Base-by-base conservation (phyloP, 768 basidiomycete species). In the Suillus tomentosus region DNA sequence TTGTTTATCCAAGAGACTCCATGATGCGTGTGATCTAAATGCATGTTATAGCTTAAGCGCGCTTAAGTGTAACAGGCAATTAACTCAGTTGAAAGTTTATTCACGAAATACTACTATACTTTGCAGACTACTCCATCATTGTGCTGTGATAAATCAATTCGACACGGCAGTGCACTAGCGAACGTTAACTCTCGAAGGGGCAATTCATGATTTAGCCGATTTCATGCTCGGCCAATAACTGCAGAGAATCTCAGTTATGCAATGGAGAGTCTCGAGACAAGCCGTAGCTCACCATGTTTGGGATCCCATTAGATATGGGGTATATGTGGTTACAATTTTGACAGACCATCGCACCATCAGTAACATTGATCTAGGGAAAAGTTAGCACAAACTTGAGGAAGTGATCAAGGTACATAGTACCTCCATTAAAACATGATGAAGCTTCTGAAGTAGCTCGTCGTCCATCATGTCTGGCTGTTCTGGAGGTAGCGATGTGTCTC, bases 371-470 rank as follows among this genome's bases (percentile, higher is more conserved):
- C 96, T 97, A 70, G 6, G n/a, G 27, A 42, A 53, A n/a, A n/a
- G 9, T 22, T 47, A 50, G 31, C 13, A 60, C 24, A 54, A 40
- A 39, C 24, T 57, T 60, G 48, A 65, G 48, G 11, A 10, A 39
- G 7, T 61, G 10, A 17, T 27, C 27, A 34, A 45, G n/a, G 45
- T 10, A 7, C 36, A 22, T 5, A 70, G 48, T 70, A 95, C 96
- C 84, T 98, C 95, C 60, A 99, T 86, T 57, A 99, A 77, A 37
- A 96, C 95, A 76, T 95, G 96, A 74, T 98, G 95, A 61, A 99
- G 77, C 61, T 83, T 85, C 76, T 89, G 86, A 64, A 97, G 73
- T 63, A 95, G 86, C 37, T 94, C 95, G 64, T 95, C 90, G 62
- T 94, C 89, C 37, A 88, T 72, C 84, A 89, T 86, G 64, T 89